A percentile compares a stretch with the other conserved stretches of the same genome.
Evolutionary conservation across 257 asterid species (phyloP).

Genomic region (Rubia yunnanensis): DNA sequence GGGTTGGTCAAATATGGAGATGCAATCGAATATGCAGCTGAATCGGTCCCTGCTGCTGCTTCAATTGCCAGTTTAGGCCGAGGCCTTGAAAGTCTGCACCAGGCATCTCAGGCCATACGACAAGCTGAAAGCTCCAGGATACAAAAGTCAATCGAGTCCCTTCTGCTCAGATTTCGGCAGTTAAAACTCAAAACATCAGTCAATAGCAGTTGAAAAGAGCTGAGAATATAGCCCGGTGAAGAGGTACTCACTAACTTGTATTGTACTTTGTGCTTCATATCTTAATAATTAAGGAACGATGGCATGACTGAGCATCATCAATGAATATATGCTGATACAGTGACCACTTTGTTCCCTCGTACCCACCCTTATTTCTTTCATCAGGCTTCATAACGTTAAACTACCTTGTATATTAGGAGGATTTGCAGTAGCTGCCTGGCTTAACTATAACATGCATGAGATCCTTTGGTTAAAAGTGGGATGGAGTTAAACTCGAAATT

Average conservation of each 20-base stretch:
- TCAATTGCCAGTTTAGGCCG: conserved; percentile 94
- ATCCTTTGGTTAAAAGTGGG: background rate
- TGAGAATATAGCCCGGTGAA: background rate
- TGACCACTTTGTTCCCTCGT: background rate
- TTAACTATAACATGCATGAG: background rate
- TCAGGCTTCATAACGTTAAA: background rate
- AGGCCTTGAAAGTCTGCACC: conserved; percentile 65
- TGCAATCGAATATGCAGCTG: conserved; percentile 88
- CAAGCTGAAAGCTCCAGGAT: conserved; percentile 56
- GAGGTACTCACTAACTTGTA: background rate
- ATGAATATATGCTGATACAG: background rate
- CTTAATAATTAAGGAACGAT: background rate
- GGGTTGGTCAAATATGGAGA: conserved; percentile 73
- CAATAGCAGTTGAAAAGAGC: background rate
- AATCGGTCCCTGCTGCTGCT: conserved; percentile 73
- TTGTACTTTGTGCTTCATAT: background rate
- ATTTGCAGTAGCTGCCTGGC: background rate
- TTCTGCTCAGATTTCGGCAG: conserved; percentile 53
- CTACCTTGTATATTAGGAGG: background rate
- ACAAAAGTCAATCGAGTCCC: conserved; percentile 59
- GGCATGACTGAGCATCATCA: background rate
- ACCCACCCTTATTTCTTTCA: background rate
- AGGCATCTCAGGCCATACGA: conserved; percentile 49
- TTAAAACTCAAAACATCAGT: conserved; percentile 20
- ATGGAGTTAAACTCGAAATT: background rate